These are phyloP conservation scores for Angomonas deanei DNA, from an alignment of 208 protist species.

Conservation along the genomic window DNA sequence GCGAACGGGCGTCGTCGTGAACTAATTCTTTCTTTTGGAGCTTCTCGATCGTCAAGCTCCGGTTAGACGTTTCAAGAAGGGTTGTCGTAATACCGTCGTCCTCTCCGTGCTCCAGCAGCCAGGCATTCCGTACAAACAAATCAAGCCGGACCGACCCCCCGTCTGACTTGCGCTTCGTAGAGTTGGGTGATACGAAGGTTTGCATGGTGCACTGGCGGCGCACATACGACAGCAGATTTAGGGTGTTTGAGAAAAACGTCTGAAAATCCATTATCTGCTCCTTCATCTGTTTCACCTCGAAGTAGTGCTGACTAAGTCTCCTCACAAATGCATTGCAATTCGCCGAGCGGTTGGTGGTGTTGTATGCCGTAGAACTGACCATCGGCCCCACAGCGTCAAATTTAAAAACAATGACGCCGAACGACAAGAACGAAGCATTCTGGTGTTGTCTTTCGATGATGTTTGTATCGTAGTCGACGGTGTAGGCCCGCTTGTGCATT, in stretches of 20 bases:
- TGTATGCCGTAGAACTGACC: neutral
- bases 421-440: conserved; percentile 17
- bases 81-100: conserved; percentile 72
- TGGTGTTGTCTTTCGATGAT: conserved; percentile 2
- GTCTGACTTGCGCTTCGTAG: neutral
- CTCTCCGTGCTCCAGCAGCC: conserved; percentile 43
- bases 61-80: conserved; percentile 23
- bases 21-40: conserved; percentile 20
- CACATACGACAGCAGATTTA: conserved; percentile 28
- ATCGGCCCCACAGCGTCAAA: conserved; percentile 3
- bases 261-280: conserved; percentile 15
- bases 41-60: conserved; percentile 27
- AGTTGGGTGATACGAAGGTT: conserved; percentile 24
- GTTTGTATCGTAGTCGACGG: conserved; percentile 7
- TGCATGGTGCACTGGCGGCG: conserved; percentile 31
- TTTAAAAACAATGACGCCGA: conserved; percentile 19
- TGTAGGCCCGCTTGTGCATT: neutral
- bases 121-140: conserved; percentile 34
- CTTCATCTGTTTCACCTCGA: neutral
- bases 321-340: neutral
- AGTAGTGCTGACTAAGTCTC: neutral
- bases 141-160: conserved; percentile 17
- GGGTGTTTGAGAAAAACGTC: conserved; percentile 26
- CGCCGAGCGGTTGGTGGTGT: neutral
- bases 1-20: conserved; percentile 41